These are phyloP conservation scores for Panicum virgatum DNA, from an alignment of 202 grass and related monocot genomes.

Conservation along the genomic window DNA sequence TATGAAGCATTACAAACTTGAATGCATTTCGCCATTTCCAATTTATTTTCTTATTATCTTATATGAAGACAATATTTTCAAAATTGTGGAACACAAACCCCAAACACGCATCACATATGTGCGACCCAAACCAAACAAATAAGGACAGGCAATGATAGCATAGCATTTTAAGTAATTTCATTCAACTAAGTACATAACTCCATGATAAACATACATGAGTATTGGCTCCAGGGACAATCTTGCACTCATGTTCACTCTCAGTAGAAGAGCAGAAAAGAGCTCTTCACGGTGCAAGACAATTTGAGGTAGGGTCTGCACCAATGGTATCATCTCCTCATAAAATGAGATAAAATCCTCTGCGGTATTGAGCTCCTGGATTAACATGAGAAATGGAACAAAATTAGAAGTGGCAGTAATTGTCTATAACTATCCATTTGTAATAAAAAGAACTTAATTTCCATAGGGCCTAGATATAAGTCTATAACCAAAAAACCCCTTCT, in stretches of 20 bases:
- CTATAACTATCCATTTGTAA: not conserved
- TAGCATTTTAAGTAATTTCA: constrained; percentile 19
- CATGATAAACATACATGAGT: constrained; percentile 75
- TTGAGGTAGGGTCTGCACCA: constrained; percentile 91
- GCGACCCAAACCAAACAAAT: constrained; percentile 5
- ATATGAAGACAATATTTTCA: not conserved
- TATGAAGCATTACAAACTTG: constrained; percentile 23
- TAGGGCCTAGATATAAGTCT: not conserved
- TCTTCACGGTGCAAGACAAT: constrained; percentile 81
- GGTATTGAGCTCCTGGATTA: constrained; percentile 84
- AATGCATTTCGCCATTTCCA: not conserved
- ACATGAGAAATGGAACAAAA: constrained; percentile 21
- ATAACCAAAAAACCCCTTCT: not conserved
- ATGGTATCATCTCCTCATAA: constrained; percentile 78
- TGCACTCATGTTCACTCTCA: constrained; percentile 71
- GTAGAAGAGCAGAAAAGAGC: constrained; percentile 67
- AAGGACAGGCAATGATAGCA: constrained; percentile 22
- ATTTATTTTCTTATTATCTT: not conserved
- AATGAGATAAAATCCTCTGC: constrained; percentile 87
- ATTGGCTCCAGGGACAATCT: constrained; percentile 82
- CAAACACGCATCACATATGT: not conserved
- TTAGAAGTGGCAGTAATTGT: constrained; percentile 7
- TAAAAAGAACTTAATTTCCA: constrained; percentile 19
- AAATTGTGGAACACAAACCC: constrained; percentile 14
- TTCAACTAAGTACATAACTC: constrained; percentile 19